Evolutionary conservation across 2,329 filamentous ascomycete genomes (phyloP).

Genomic region (Diaporthe citriasiana): DNA sequence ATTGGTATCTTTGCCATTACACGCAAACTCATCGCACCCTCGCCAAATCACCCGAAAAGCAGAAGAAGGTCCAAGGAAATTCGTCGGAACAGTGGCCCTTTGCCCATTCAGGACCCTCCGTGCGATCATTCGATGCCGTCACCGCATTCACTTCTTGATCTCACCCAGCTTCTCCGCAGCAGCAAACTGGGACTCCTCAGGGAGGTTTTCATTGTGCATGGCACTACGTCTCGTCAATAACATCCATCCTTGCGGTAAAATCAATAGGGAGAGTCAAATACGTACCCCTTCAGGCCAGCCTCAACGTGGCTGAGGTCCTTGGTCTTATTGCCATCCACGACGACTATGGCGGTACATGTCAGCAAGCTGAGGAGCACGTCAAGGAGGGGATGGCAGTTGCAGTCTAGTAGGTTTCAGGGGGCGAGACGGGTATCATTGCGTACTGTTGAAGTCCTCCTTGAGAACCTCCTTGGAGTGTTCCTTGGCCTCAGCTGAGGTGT

Average conservation of each 20-base stretch:
- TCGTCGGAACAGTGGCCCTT: not conserved
- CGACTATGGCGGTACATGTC: conserved; percentile 46
- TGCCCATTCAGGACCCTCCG: not conserved
- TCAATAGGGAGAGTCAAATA: conserved; percentile 42
- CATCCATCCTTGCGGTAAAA: not conserved
- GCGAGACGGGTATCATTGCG: conserved; percentile 49
- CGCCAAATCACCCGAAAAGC: not conserved
- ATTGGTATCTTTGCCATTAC: conserved; percentile 8
- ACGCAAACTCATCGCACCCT: not conserved
- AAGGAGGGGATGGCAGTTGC: too few species aligned
- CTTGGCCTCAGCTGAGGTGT: conserved; percentile 68
- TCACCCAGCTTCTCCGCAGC: conserved; percentile 40
- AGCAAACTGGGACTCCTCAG: conserved; percentile 66
- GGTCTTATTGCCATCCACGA: conserved; percentile 52
- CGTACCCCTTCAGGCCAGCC: conserved; percentile 66
- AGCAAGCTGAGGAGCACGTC: not conserved
- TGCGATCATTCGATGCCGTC: not conserved
- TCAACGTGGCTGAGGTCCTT: conserved; percentile 70
- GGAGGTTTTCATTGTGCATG: conserved; percentile 69
- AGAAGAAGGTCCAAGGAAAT: conserved; percentile 12
- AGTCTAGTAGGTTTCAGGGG: not conserved
- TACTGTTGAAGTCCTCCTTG: conserved; percentile 63
- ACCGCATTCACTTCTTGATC: conserved; percentile 34
- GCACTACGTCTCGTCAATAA: conserved; percentile 54
- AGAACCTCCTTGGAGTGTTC: conserved; percentile 67